Evolutionary conservation across 73 alveolate species (phyloP).

Genomic region (Tetrahymena elliotti): DNA sequence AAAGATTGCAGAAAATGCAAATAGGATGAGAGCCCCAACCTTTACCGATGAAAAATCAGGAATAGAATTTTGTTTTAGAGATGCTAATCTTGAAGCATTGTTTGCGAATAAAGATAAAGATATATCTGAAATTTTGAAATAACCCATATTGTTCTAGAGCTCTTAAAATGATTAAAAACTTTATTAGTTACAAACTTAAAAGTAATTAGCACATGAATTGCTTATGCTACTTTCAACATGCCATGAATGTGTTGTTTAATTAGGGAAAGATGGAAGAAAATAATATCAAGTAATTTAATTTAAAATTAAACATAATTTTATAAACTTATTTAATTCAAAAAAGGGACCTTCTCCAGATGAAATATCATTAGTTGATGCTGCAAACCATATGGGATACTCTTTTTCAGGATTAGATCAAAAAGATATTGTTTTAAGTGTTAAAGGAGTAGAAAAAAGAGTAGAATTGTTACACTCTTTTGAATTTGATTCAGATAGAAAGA

Average conservation of each 20-base stretch:
- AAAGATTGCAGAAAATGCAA: background rate
- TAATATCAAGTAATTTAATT: background rate
- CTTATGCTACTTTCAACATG: slow-evolving; percentile 50
- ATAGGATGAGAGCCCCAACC: background rate
- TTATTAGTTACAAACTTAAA: slow-evolving; percentile 8
- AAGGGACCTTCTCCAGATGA: slow-evolving; percentile 90
- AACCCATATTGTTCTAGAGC: background rate
- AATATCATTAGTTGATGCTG: slow-evolving; percentile 86
- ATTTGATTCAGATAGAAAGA: slow-evolving; percentile 85
- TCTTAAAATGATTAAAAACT: slow-evolving; percentile 9
- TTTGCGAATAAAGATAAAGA: background rate
- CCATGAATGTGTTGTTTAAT: slow-evolving; percentile 75
- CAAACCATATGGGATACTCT: slow-evolving; percentile 76
- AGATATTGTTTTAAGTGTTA: background rate
- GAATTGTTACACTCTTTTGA: slow-evolving; percentile 77
- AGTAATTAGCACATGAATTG: slow-evolving; percentile 25
- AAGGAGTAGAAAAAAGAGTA: slow-evolving; percentile 38
- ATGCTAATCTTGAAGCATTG: background rate
- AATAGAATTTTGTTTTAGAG: slow-evolving; percentile 41
- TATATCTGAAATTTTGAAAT: background rate
- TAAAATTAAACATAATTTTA: background rate
- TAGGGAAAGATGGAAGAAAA: slow-evolving; percentile 46
- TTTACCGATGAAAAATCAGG: slow-evolving; percentile 30
- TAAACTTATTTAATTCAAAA: background rate
- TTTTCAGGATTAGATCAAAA: slow-evolving; percentile 45